phyloP scores from a whole-genome alignment of 306 rosid species.

The Luffa acutangula region DNA sequence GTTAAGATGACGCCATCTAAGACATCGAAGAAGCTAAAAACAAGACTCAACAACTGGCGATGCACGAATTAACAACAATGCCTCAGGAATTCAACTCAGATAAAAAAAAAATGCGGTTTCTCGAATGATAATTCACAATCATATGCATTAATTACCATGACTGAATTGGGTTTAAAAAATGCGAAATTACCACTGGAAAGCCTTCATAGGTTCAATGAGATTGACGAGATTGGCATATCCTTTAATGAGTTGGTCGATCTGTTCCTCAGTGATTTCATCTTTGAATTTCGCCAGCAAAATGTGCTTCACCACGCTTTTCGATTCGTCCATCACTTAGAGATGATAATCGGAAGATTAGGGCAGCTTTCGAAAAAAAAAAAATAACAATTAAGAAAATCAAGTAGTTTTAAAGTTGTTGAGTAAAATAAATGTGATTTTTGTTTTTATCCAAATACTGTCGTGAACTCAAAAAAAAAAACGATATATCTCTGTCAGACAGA shows the following conservation, averaged over 20 bases:
- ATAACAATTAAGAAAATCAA: too few species aligned
- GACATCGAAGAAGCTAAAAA: not conserved
- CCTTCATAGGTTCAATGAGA: slow-evolving; percentile 55
- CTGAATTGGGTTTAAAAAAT: not conserved
- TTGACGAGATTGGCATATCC: slow-evolving; percentile 61
- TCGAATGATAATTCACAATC: not conserved
- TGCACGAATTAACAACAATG: not conserved
- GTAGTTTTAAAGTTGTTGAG: too few species aligned
- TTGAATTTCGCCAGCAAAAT: slow-evolving; percentile 62
- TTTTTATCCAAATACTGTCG: too few species aligned
- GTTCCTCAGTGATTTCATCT: slow-evolving; percentile 27
- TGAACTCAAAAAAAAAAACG: too few species aligned
- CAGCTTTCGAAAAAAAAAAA: too few species aligned
- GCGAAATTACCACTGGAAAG: slow-evolving; percentile 60
- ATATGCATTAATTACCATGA: not conserved
- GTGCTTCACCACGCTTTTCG: slow-evolving; percentile 63
- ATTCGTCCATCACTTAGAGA: slow-evolving; percentile 43
- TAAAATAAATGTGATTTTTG: too few species aligned
- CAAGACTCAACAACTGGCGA: not conserved
- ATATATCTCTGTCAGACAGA: too few species aligned
- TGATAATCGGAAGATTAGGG: not conserved
- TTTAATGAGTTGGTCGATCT: slow-evolving; percentile 48
- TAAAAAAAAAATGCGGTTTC: not conserved
- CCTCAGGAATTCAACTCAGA: not conserved
- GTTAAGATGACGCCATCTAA: not conserved